Conservation (phyloP, 2,329 filamentous ascomycete genomes). For the Aureobasidium musti region DNA sequence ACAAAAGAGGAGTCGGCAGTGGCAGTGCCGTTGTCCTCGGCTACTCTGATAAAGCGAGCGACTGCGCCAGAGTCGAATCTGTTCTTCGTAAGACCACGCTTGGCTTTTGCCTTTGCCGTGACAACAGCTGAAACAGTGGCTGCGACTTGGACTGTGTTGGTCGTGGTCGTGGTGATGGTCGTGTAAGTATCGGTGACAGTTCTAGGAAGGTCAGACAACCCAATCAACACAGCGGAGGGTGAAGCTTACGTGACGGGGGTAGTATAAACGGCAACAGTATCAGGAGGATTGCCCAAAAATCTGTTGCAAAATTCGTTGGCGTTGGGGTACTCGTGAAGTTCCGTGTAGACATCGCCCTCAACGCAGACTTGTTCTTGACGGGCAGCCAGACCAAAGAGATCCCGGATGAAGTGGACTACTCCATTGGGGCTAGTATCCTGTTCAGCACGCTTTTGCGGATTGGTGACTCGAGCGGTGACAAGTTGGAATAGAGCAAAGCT, state of each 20-base stretch:
- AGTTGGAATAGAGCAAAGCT: slow-evolving; percentile 33
- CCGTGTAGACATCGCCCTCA: slow-evolving; percentile 36
- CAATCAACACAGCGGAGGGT: too few relatives aligned
- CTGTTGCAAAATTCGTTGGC: slow-evolving; percentile 30
- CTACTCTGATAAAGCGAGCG: slow-evolving; percentile 33
- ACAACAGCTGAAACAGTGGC: slow-evolving; percentile 36
- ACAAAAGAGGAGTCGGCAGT: slow-evolving; percentile 27
- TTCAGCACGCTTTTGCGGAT: slow-evolving; percentile 32
- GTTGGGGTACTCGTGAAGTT: slow-evolving; percentile 36
- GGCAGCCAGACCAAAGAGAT: slow-evolving; percentile 34
- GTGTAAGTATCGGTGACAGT: slow-evolving; percentile 32
- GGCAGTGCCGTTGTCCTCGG: slow-evolving; percentile 30
- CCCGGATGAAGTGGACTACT: slow-evolving; percentile 35
- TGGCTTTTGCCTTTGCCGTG: slow-evolving; percentile 29
- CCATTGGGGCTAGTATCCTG: slow-evolving; percentile 30
- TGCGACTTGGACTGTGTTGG: slow-evolving; percentile 32
- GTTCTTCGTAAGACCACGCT: slow-evolving; percentile 31
- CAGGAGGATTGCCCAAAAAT: slow-evolving; percentile 23
- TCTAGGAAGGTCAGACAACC: slow-evolving; percentile 19
- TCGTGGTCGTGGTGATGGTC: slow-evolving; percentile 34
- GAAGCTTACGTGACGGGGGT: slow-evolving; percentile 38
- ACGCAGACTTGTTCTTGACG: slow-evolving; percentile 34
- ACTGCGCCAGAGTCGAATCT: slow-evolving; percentile 31
- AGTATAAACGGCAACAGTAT: slow-evolving; percentile 35
- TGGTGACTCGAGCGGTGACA: slow-evolving; percentile 36